A percentile compares a stretch with the other conserved stretches of the same genome.
Conservation (phyloP, 371 early-diverging fungal species). For the Mucor sp. region DNA sequence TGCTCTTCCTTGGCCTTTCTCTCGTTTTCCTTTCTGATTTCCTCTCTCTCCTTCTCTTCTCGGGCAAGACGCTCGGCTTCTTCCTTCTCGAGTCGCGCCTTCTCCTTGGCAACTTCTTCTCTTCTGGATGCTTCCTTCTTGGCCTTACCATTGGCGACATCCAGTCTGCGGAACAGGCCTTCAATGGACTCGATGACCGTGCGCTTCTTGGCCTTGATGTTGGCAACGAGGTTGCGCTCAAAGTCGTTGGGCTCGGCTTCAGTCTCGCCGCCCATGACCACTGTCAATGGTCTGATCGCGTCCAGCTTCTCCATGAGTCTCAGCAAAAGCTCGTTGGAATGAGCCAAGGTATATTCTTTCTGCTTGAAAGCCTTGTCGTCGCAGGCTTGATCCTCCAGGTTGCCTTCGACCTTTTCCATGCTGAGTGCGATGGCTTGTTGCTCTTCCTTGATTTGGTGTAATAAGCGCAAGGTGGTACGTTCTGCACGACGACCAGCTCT, state of each 20-base stretch:
- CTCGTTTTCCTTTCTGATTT: conserved; percentile 9
- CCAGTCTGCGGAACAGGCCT: conserved; percentile 21
- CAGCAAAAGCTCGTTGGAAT: conserved; percentile 41
- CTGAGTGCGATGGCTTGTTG: conserved; percentile 15
- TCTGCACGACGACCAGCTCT: conserved; percentile 24
- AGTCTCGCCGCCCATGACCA: conserved; percentile 20
- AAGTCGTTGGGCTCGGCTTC: conserved; percentile 17
- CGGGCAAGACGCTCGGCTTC: conserved; percentile 18
- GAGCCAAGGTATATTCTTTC: conserved; percentile 29
- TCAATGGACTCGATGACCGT: conserved; percentile 29
- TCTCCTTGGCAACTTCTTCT: conserved; percentile 19
- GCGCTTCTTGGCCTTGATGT: conserved; percentile 33
- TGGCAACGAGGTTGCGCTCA: conserved; percentile 26
- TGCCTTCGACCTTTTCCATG: conserved; percentile 10
- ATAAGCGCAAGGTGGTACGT: conserved; percentile 17
- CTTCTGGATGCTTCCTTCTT: conserved; percentile 15
- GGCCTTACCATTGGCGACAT: conserved; percentile 5
- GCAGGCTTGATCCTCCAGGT: conserved; percentile 8
- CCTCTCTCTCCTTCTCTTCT: conserved; percentile 7
- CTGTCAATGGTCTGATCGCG: conserved; percentile 35
- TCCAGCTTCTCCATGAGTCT: conserved; percentile 43
- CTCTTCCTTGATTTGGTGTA: conserved; percentile 35
- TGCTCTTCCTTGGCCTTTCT: conserved; percentile 11
- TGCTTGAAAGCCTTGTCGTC: conserved; percentile 24
- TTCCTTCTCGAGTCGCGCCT: conserved; percentile 14